Conservation (phyloP, 345 rosid species). For the Cardiospermum halicacabum region DNA sequence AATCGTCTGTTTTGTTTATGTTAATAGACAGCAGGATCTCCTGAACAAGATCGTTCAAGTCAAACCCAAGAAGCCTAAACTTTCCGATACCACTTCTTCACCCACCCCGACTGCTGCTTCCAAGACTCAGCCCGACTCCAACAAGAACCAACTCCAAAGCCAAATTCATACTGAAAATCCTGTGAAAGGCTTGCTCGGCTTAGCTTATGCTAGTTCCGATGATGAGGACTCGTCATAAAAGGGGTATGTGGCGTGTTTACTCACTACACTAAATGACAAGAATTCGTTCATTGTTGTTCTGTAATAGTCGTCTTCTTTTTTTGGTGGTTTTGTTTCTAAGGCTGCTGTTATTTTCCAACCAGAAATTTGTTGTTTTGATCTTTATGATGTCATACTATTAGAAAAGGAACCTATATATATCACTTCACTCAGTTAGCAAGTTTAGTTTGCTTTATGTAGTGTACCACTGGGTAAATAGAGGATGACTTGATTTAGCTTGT, state of each 20-base stretch:
- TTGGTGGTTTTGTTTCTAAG: not conserved
- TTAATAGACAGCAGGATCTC: conserved; percentile 91
- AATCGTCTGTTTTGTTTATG: too few species aligned
- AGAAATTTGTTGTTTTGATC: too few species aligned
- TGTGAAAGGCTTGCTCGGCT: conserved; percentile 63
- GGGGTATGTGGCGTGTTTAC: not conserved
- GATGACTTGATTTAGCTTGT: too few species aligned
- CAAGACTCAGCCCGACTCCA: conserved; percentile 16
- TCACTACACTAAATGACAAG: too few species aligned
- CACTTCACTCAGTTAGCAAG: not conserved
- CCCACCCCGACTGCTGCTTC: too few species aligned
- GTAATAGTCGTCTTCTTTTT: not conserved
- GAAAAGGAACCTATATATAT: not conserved
- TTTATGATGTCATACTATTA: not conserved
- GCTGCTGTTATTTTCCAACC: too few species aligned
- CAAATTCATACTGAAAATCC: conserved; percentile 34
- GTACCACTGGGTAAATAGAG: too few species aligned
- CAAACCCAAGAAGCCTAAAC: conserved; percentile 62
- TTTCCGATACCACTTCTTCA: conserved; percentile 17
- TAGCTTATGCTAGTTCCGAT: conserved; percentile 88
- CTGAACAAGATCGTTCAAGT: conserved; percentile 85
- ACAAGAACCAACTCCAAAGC: conserved; percentile 26
- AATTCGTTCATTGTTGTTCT: conserved; percentile 10
- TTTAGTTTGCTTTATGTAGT: too few species aligned
- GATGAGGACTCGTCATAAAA: conserved; percentile 38